Percentiles rank a stretch among this genome's conserved stretches.
Conservation (phyloP, 2,329 filamentous ascomycete genomes). For the Ascomycota sp. region DNA sequence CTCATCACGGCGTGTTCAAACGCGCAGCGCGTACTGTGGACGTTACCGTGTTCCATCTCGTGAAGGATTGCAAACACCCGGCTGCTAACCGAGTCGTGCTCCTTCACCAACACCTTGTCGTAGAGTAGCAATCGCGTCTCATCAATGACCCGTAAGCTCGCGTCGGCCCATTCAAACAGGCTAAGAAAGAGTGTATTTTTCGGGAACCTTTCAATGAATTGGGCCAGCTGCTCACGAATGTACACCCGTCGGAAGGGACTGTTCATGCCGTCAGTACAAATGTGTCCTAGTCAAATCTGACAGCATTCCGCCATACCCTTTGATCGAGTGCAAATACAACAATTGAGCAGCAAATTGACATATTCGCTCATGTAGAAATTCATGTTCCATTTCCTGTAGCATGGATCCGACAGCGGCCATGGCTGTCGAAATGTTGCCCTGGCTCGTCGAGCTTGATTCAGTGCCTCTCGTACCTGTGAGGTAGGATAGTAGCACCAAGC, state of each 20-base stretch:
- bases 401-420: slow-evolving; percentile 20
- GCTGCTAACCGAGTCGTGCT: slow-evolving; percentile 20
- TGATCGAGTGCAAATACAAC: slow-evolving; percentile 42
- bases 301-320: slow-evolving; percentile 20
- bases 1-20: slow-evolving; percentile 30
- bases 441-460: slow-evolving; percentile 23
- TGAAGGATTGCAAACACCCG: slow-evolving; percentile 30
- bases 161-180: slow-evolving; percentile 54
- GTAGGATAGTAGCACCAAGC: slow-evolving; percentile 47
- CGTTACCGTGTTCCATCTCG: slow-evolving; percentile 25
- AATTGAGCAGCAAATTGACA: slow-evolving; percentile 50
- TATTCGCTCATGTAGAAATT: slow-evolving; percentile 36
- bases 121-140: slow-evolving; percentile 49
- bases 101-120: slow-evolving; percentile 22
- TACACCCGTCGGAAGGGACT: slow-evolving; percentile 48
- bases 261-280: background rate
- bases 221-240: slow-evolving; percentile 38
- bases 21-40: slow-evolving; percentile 26
- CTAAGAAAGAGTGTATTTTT: slow-evolving; percentile 57
- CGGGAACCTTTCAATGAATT: slow-evolving; percentile 45
- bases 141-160: slow-evolving; percentile 52
- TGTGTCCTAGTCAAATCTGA: too few relatives aligned
- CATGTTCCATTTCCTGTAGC: slow-evolving; percentile 23
- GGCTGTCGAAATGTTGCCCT: slow-evolving; percentile 35
- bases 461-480: slow-evolving; percentile 23